phyloP scores from a whole-genome alignment of 352 stramenopile species.

The Phytophthora pistaciae region DNA sequence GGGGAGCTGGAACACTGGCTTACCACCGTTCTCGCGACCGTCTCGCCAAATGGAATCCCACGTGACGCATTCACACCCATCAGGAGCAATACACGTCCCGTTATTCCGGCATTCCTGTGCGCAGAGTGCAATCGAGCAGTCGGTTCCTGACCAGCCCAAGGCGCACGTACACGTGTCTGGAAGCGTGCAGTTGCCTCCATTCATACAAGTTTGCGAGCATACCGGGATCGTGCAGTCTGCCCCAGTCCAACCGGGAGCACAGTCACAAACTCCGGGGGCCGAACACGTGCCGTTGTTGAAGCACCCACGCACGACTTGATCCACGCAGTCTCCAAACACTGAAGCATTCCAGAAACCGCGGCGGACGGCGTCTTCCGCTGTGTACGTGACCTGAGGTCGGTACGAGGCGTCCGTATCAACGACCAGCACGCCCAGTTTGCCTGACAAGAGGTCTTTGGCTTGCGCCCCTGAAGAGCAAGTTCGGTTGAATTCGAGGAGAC shows the following conservation, averaged over 20 bases:
- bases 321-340: slow-evolving; percentile 83
- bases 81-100: slow-evolving; percentile 72
- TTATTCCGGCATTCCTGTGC: slow-evolving; percentile 93
- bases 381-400: slow-evolving; percentile 84
- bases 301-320: slow-evolving; percentile 94
- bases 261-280: slow-evolving; percentile 86
- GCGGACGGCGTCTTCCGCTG: slow-evolving; percentile 57
- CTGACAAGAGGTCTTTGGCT: slow-evolving; percentile 49
- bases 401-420: slow-evolving; percentile 95
- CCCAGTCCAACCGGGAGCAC: slow-evolving; percentile 81
- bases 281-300: slow-evolving; percentile 97
- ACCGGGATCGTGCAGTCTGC: slow-evolving; percentile 82
- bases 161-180: slow-evolving; percentile 93
- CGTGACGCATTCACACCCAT: slow-evolving; percentile 90
- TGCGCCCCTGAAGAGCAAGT: slow-evolving; percentile 60
- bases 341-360: slow-evolving; percentile 70
- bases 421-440: slow-evolving; percentile 52
- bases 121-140: slow-evolving; percentile 92
- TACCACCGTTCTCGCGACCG: slow-evolving; percentile 86
- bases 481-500: slow-evolving; percentile 93
- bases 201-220: slow-evolving; percentile 73
- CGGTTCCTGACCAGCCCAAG: slow-evolving; percentile 87
- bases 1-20: slow-evolving; percentile 93
- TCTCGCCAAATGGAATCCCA: slow-evolving; percentile 94
- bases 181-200: slow-evolving; percentile 94